Percentiles rank a stretch among this genome's conserved stretches.
Evolutionary conservation across 2,329 filamentous ascomycete genomes (phyloP).

Genomic region (Calonectria leucothoes): DNA sequence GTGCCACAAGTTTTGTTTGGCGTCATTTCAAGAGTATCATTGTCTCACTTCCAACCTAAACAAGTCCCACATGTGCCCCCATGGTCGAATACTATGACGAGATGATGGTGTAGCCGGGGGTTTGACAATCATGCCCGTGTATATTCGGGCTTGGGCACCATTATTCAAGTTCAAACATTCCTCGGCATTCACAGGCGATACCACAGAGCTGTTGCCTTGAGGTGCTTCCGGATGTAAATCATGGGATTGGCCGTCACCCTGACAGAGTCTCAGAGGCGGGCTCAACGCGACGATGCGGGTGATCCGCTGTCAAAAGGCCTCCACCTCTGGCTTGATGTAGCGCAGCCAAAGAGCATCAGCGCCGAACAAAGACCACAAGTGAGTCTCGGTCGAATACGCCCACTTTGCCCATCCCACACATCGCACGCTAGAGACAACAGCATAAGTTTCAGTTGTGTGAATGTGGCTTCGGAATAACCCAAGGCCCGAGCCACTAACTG

Average conservation of each 20-base stretch:
- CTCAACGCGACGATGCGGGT: neutral
- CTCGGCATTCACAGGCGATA: neutral
- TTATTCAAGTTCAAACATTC: neutral
- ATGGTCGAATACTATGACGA: neutral
- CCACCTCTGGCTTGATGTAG: neutral
- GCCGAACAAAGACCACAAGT: neutral
- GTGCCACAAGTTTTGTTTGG: neutral
- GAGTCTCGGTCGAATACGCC: neutral
- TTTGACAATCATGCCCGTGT: neutral
- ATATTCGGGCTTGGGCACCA: neutral
- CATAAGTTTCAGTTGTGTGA: neutral
- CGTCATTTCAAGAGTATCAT: neutral
- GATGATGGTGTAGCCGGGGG: neutral
- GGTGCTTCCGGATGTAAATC: neutral
- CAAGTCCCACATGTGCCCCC: neutral
- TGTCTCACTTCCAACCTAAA: neutral
- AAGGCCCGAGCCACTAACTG: neutral
- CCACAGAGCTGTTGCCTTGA: neutral
- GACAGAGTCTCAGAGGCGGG: neutral
- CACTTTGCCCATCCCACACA: neutral
- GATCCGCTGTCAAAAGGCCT: neutral
- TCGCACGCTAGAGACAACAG: neutral
- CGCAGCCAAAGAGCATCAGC: neutral
- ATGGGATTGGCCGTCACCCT: neutral
- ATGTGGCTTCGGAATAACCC: neutral